phyloP scores from a whole-genome alignment of 768 basidiomycete species.

The Pleurotus salmoneostramineus region DNA sequence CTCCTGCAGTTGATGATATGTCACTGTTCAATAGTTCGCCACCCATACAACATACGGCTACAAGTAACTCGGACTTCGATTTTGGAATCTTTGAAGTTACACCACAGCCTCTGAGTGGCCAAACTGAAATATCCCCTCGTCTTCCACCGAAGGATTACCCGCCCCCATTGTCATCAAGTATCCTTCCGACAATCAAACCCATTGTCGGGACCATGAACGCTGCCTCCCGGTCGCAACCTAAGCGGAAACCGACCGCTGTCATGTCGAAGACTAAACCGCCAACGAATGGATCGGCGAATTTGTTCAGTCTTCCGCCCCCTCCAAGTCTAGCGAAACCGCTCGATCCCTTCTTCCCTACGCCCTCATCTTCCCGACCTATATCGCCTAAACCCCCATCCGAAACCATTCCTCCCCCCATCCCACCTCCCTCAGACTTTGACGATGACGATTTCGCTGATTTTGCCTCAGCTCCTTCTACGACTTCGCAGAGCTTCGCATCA shows the following conservation, averaged over 20 bases:
- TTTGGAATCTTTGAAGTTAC: background rate
- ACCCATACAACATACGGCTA: background rate
- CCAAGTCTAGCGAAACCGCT: constrained; percentile 12
- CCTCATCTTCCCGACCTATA: background rate
- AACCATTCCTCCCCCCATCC: constrained; percentile 10
- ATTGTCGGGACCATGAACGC: background rate
- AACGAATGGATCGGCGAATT: background rate
- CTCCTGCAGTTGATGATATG: background rate
- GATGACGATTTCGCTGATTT: constrained; percentile 14
- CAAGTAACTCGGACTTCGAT: background rate
- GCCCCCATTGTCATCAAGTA: background rate
- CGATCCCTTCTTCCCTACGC: constrained; percentile 7
- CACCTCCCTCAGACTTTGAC: background rate
- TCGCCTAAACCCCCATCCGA: constrained; percentile 10
- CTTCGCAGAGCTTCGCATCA: constrained; percentile 10
- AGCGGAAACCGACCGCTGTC: constrained; percentile 1
- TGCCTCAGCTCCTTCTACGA: constrained; percentile 15
- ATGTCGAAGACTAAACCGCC: constrained; percentile 1
- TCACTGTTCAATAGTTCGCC: background rate
- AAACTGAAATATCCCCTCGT: background rate
- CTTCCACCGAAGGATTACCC: constrained; percentile 1
- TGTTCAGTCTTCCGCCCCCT: constrained; percentile 11
- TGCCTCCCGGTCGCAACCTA: background rate
- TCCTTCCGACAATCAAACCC: background rate
- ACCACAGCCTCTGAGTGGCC: background rate